Evolutionary conservation across 2,329 filamentous ascomycete genomes (phyloP).

Genomic region (Fusarium secorum): DNA sequence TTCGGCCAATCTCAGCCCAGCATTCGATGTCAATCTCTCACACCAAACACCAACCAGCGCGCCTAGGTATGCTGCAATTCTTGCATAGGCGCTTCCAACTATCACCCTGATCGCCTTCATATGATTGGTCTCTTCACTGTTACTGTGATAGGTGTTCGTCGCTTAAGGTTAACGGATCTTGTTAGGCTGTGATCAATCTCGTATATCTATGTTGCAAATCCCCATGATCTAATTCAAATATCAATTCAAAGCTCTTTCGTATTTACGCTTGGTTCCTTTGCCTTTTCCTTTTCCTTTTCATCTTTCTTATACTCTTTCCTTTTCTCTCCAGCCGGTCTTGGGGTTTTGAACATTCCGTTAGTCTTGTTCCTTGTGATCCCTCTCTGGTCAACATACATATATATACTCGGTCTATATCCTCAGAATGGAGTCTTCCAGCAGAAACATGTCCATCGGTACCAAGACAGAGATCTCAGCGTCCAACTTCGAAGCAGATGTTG

Average conservation of each 20-base stretch:
- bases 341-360: slow-evolving; percentile 11
- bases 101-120: slow-evolving; percentile 18
- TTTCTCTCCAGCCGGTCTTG: slow-evolving; percentile 17
- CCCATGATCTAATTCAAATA: background rate
- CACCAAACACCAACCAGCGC: slow-evolving; percentile 22
- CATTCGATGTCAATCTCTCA: slow-evolving; percentile 26
- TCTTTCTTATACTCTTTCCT: slow-evolving; percentile 9
- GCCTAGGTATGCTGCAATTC: slow-evolving; percentile 39
- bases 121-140: slow-evolving; percentile 30
- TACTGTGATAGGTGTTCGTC: slow-evolving; percentile 18
- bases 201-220: slow-evolving; percentile 36
- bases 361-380: background rate
- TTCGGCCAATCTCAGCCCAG: slow-evolving; percentile 30
- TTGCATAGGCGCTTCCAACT: slow-evolving; percentile 38
- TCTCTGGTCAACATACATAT: background rate
- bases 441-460: slow-evolving; percentile 40
- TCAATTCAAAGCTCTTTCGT: background rate
- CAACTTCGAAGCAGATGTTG: slow-evolving; percentile 58
- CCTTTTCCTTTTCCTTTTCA: background rate
- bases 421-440: slow-evolving; percentile 21
- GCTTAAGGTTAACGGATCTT: slow-evolving; percentile 17
- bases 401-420: background rate
- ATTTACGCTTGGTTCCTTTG: background rate
- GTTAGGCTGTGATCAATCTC: slow-evolving; percentile 23
- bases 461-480: slow-evolving; percentile 55